Percentiles rank a stretch among this genome's conserved stretches.
phyloP scores from a whole-genome alignment of 306 rosid species.

The Gastrolobium villosum region DNA sequence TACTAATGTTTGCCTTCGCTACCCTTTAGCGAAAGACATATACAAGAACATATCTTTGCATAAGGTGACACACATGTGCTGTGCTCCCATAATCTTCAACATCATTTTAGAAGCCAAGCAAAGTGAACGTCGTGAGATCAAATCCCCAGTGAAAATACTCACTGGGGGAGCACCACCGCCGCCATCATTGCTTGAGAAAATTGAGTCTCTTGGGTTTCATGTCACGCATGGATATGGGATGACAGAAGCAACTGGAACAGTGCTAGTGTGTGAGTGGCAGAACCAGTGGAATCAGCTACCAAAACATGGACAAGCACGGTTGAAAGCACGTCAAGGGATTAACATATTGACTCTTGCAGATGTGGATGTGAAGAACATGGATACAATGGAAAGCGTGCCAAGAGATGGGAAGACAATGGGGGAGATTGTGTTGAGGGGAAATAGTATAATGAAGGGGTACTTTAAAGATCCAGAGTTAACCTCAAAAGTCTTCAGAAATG shows the following conservation, averaged over 20 bases:
- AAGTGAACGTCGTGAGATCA: conserved; percentile 41
- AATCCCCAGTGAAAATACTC: conserved; percentile 61
- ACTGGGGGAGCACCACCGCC: conserved; percentile 85
- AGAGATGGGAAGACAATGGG: conserved; percentile 68
- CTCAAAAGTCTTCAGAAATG: no score
- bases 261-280: conserved; percentile 79
- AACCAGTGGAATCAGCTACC: conserved; percentile 59
- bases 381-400: conserved; percentile 65
- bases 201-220: conserved; percentile 69
- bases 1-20: conserved; percentile 78
- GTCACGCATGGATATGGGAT: conserved; percentile 78
- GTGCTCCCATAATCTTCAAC: conserved; percentile 86
- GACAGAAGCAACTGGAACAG: conserved; percentile 79
- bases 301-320: conserved; percentile 44
- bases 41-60: conserved; percentile 61
- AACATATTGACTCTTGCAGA: conserved; percentile 60
- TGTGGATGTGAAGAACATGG: conserved; percentile 66
- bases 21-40: conserved; percentile 64
- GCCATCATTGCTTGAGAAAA: conserved; percentile 53
- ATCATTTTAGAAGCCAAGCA: conserved; percentile 66
- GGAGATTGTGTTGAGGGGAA: conserved; percentile 75
- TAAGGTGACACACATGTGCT: conserved; percentile 91
- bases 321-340: conserved; percentile 76
- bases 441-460: conserved; percentile 76
- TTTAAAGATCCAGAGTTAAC: conserved; percentile 60